Evolutionary conservation across 306 rosid species (phyloP).

Genomic region (Medicago ruthenica): DNA sequence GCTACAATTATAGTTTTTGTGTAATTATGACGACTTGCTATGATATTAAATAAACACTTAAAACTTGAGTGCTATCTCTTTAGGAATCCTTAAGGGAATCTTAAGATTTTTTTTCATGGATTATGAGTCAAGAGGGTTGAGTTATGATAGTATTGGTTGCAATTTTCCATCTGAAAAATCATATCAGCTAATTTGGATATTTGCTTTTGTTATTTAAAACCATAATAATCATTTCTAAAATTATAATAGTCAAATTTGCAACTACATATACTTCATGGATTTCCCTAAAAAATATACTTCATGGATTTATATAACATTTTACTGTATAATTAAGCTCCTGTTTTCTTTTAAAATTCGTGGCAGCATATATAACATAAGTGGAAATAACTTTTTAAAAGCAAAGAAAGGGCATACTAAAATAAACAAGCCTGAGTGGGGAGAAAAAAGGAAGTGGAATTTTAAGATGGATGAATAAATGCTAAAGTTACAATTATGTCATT

Average conservation of each 20-base stretch:
- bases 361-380: constrained; percentile 3
- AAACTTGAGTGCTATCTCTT: too few relatives aligned
- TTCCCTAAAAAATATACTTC: background rate
- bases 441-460: constrained; percentile 17
- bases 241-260: background rate
- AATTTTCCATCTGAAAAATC: background rate
- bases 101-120: background rate
- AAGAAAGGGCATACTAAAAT: constrained; percentile 11
- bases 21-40: too few relatives aligned
- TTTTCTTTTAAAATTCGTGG: background rate
- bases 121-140: background rate
- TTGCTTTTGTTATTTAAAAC: background rate
- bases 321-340: constrained; percentile 6
- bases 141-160: background rate
- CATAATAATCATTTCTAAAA: background rate
- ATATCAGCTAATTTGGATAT: background rate
- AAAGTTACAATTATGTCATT: constrained; percentile 36
- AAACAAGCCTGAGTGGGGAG: constrained; percentile 18
- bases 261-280: background rate
- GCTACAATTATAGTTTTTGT: background rate
- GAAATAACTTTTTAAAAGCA: constrained; percentile 27
- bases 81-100: too few relatives aligned
- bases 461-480: constrained; percentile 29
- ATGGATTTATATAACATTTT: background rate
- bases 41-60: too few relatives aligned